A percentile compares a stretch with the other conserved stretches of the same genome.
These are phyloP conservation scores for Lactuca saligna DNA, from an alignment of 129 eudicot species.

Conservation along the genomic window DNA sequence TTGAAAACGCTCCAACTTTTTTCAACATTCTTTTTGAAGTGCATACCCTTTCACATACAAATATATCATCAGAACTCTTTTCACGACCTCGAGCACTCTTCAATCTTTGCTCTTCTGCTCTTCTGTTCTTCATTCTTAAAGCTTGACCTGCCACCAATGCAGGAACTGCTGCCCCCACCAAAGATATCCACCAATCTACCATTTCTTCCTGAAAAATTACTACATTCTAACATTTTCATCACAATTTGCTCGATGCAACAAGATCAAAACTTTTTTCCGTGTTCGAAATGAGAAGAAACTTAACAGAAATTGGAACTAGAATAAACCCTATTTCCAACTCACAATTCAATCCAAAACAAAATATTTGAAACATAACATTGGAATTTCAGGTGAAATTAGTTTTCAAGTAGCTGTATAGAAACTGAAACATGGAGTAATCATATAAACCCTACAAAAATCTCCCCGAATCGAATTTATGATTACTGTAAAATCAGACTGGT, in stretches of 20 bases:
- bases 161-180: slow-evolving; percentile 85
- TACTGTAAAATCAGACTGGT: not conserved
- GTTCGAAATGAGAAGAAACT: not conserved
- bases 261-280: not conserved
- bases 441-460: not conserved
- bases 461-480: not conserved
- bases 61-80: slow-evolving; percentile 89
- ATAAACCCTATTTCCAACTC: slow-evolving; percentile 15
- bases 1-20: slow-evolving; percentile 89
- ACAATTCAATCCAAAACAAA: not conserved
- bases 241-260: not conserved
- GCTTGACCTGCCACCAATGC: slow-evolving; percentile 84
- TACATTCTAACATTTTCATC: slow-evolving; percentile 5
- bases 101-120: slow-evolving; percentile 77
- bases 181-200: slow-evolving; percentile 97
- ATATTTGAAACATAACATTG: not conserved
- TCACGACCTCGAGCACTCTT: slow-evolving; percentile 83
- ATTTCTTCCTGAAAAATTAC: slow-evolving; percentile 24
- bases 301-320: not conserved
- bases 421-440: not conserved
- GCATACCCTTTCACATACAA: slow-evolving; percentile 95
- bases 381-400: slow-evolving; percentile 11
- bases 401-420: not conserved
- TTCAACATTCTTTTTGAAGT: slow-evolving; percentile 93
- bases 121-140: slow-evolving; percentile 66